Percentiles rank a stretch among this genome's conserved stretches.
These are phyloP conservation scores for Capniomyces stellatus DNA, from an alignment of 371 early-diverging fungal species.

Conservation along the genomic window DNA sequence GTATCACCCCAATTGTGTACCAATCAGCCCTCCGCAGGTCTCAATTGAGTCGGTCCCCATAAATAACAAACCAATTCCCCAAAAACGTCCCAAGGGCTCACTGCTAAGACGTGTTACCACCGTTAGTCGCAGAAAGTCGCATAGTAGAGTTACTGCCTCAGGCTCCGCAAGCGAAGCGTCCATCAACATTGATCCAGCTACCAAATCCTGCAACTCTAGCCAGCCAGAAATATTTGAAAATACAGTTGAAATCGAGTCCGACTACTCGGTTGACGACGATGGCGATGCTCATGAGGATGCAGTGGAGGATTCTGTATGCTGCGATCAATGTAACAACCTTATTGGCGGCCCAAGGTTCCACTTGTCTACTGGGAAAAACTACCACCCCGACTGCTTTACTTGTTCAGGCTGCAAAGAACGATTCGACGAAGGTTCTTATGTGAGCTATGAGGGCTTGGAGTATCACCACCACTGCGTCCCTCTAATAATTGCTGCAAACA, in stretches of 20 bases:
- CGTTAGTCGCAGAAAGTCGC: no score
- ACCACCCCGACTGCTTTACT: constrained; percentile 48
- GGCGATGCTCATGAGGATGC: neutral
- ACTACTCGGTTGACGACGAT: neutral
- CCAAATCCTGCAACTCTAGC: no score
- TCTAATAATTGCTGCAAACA: neutral
- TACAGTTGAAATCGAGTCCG: no score
- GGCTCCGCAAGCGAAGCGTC: no score
- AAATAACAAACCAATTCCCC: no score
- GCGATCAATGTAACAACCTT: constrained; percentile 27
- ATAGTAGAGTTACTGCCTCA: no score
- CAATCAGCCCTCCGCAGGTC: constrained; percentile 20
- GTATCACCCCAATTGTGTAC: constrained; percentile 24
- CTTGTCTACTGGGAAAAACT: constrained; percentile 34
- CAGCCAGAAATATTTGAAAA: no score
- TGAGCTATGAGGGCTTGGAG: constrained; percentile 28
- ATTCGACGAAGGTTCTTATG: constrained; percentile 38
- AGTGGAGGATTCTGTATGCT: constrained; percentile 5
- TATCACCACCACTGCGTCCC: constrained; percentile 25
- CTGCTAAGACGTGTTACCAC: no score
- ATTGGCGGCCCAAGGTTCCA: constrained; percentile 31
- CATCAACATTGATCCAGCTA: no score
- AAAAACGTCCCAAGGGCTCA: no score
- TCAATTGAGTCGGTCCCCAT: constrained; percentile 11
- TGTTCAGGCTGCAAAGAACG: constrained; percentile 42